These are phyloP conservation scores for Chrysosporium keratinophilum DNA, from an alignment of 2,329 filamentous ascomycete species.

Conservation along the genomic window DNA sequence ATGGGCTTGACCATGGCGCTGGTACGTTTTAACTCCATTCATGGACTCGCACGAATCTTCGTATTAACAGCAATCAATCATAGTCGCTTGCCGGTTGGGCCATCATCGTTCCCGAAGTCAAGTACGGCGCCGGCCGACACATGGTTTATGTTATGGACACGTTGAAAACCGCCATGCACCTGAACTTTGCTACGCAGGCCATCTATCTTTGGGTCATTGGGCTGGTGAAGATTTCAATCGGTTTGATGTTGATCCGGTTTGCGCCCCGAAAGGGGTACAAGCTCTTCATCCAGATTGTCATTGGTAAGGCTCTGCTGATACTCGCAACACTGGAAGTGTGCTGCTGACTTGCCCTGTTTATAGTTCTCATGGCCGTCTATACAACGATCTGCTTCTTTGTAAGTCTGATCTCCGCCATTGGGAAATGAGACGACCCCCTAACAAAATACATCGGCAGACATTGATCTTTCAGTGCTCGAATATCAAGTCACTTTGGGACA, in stretches of 20 bases:
- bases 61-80: background rate
- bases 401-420: background rate
- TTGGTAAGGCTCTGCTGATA: background rate
- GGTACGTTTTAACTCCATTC: background rate
- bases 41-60: background rate
- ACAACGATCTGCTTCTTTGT: conserved; percentile 1
- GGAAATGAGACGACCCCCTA: background rate
- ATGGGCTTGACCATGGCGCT: conserved; percentile 1
- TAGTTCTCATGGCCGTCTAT: background rate
- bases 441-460: background rate
- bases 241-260: background rate
- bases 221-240: background rate
- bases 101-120: background rate
- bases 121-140: background rate
- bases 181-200: background rate
- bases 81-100: background rate
- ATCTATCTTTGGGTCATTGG: background rate
- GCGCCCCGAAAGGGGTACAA: background rate
- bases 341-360: background rate
- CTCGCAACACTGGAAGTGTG: background rate
- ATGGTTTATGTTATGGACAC: background rate
- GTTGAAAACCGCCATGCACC: background rate
- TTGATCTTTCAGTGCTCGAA: background rate
- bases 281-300: background rate
- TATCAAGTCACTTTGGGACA: background rate